These are phyloP conservation scores for Noccaea bulbosa DNA, from an alignment of 345 rosid species.

Conservation along the genomic window DNA sequence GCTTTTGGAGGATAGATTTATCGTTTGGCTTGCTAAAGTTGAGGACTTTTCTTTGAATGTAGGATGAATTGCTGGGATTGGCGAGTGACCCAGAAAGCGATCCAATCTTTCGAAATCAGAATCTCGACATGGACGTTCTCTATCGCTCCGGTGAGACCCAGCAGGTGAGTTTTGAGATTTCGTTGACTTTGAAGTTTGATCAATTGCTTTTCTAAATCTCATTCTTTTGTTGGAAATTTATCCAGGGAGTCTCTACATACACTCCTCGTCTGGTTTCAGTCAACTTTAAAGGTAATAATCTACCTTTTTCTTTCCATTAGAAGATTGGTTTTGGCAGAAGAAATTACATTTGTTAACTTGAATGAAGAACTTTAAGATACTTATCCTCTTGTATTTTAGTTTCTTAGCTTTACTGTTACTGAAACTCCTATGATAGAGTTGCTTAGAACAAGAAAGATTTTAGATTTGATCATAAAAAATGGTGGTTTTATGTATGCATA, in stretches of 20 bases:
- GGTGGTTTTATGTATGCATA: constrained; percentile 3
- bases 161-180: constrained; percentile 50
- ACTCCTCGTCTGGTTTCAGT: constrained; percentile 87
- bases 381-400: neutral
- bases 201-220: constrained; percentile 15
- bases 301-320: neutral
- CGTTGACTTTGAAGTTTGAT: constrained; percentile 13
- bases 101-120: constrained; percentile 61
- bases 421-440: neutral
- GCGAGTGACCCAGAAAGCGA: constrained; percentile 69
- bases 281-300: constrained; percentile 68
- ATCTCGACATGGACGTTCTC: constrained; percentile 74
- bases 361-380: neutral
- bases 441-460: constrained; percentile 15
- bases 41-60: constrained; percentile 15
- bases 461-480: neutral
- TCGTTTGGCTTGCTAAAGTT: constrained; percentile 4
- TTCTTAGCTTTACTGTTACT: neutral
- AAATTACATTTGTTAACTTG: neutral
- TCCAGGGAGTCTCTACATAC: constrained; percentile 74
- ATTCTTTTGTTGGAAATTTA: neutral
- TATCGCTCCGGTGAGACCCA: constrained; percentile 82
- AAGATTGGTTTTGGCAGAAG: neutral
- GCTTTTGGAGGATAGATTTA: neutral
- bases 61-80: constrained; percentile 96